Percentiles rank a stretch among this genome's conserved stretches.
These are phyloP conservation scores for Phoenix roebelenii DNA, from an alignment of 176 grass and related monocot genomes.

Conservation along the genomic window DNA sequence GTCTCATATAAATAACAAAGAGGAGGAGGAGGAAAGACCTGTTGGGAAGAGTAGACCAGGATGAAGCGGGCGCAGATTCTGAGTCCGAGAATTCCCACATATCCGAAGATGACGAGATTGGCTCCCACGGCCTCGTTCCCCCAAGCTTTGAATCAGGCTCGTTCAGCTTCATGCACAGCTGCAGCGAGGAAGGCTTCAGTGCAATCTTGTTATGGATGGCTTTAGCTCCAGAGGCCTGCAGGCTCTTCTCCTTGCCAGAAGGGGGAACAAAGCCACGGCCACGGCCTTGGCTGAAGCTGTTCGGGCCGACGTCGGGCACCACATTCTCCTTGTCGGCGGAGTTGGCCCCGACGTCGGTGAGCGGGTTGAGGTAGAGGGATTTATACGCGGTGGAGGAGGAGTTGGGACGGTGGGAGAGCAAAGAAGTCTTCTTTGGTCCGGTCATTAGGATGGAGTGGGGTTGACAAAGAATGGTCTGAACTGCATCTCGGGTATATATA, in stretches of 20 bases:
- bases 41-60: slow-evolving; percentile 85
- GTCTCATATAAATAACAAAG: no score
- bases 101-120: slow-evolving; percentile 38
- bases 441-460: not conserved
- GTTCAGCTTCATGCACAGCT: slow-evolving; percentile 55
- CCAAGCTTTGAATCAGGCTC: slow-evolving; percentile 1
- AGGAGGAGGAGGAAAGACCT: slow-evolving; percentile 20
- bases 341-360: not conserved
- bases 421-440: not conserved
- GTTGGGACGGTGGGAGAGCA: not conserved
- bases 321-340: slow-evolving; percentile 8
- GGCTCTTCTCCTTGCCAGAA: slow-evolving; percentile 1
- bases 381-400: not conserved
- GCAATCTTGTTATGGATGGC: not conserved
- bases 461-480: not conserved
- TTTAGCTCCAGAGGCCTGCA: not conserved
- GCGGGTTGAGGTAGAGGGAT: not conserved
- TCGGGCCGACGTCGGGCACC: not conserved
- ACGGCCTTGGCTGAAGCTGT: not conserved
- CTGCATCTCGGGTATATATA: not conserved
- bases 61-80: slow-evolving; percentile 74
- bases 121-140: slow-evolving; percentile 39
- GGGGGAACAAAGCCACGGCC: slow-evolving; percentile 1
- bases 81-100: slow-evolving; percentile 90
- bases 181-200: slow-evolving; percentile 59